These are phyloP conservation scores for Mortierella sp. DNA, from an alignment of 371 early-diverging fungal genomes.

Conservation along the genomic window DNA sequence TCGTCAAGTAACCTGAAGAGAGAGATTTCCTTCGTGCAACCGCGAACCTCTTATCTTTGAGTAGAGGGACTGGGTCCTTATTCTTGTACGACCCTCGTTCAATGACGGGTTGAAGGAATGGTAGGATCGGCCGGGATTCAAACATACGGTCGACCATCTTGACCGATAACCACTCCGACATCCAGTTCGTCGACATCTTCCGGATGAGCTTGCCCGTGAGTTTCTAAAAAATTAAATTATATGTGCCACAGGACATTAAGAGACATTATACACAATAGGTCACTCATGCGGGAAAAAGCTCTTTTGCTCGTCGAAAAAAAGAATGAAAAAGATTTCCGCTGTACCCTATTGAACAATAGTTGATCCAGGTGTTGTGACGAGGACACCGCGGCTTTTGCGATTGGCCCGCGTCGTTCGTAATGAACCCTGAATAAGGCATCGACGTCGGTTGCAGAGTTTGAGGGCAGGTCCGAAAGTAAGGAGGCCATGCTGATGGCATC, in stretches of 20 bases:
- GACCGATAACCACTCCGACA: constrained; percentile 16
- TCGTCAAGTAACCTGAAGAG: constrained; percentile 24
- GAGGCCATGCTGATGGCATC: constrained; percentile 39
- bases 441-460: constrained; percentile 31
- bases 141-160: constrained; percentile 24
- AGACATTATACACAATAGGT: too few species aligned
- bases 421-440: constrained; percentile 40
- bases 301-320: too few species aligned
- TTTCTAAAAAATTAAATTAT: constrained; percentile 12
- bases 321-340: background rate
- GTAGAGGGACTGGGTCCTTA: constrained; percentile 22
- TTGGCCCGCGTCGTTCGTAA: constrained; percentile 33
- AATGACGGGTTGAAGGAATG: constrained; percentile 28
- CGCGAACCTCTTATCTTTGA: constrained; percentile 37
- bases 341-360: constrained; percentile 39
- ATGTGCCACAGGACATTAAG: background rate
- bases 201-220: constrained; percentile 35
- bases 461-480: constrained; percentile 36
- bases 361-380: constrained; percentile 24
- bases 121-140: constrained; percentile 28
- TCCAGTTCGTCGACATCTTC: constrained; percentile 26
- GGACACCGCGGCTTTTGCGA: constrained; percentile 23
- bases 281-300: too few species aligned
- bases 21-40: constrained; percentile 30
- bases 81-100: constrained; percentile 17